Base-by-base conservation (phyloP, 2,329 filamentous ascomycete species). In the Graphium sp. region DNA sequence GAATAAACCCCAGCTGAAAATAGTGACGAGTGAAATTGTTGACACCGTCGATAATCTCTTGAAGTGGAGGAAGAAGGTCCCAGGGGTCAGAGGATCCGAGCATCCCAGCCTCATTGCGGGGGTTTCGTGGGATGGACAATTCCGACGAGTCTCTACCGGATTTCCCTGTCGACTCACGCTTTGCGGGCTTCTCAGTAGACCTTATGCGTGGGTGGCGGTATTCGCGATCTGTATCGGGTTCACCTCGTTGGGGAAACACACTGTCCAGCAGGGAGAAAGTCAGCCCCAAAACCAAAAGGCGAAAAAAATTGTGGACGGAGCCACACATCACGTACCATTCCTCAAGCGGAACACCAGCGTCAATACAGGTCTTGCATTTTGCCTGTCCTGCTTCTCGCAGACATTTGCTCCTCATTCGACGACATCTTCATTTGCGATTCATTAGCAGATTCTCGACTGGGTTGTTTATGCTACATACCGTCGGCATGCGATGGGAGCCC, bases 1-100 rank as follows among this genome's bases (percentile, higher is more conserved):
- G 61, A 19, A 71, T 62, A 39, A 72, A 72, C 15, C 66, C 62
- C 6, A 71, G 56, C 42, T 72, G 66, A 36, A 70, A 69, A 40
- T 66, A 72, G 37, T 67, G 55, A 6, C 48, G 48, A 1, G 57
- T 66, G 37, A 72, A 69, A 23, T 53, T 56, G 32, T 60, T 49
- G 33, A 69, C 56, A 5, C 55, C 62, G 27, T 68, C 62, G 15
- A 68, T 48, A 29, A 68, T 52, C 24, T 62, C 56, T 2, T 50
- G 42, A 11, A 66, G 39, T 2, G 59, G 56, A 8, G 65, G 63
- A 10, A 70, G 46, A 4, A 54, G 44, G 7, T 59, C 55, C 63
- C 64, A 67, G 18, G 58, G 53, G 27, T 65, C 52, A 7, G 37
- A 35, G 13, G 35, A 35, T n/a, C n/a, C n/a, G n/a, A n/a, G n/a